A percentile compares a stretch with the other conserved stretches of the same genome.
phyloP scores from a whole-genome alignment of 164 flowering plant genomes.

The Stephania japonica region DNA sequence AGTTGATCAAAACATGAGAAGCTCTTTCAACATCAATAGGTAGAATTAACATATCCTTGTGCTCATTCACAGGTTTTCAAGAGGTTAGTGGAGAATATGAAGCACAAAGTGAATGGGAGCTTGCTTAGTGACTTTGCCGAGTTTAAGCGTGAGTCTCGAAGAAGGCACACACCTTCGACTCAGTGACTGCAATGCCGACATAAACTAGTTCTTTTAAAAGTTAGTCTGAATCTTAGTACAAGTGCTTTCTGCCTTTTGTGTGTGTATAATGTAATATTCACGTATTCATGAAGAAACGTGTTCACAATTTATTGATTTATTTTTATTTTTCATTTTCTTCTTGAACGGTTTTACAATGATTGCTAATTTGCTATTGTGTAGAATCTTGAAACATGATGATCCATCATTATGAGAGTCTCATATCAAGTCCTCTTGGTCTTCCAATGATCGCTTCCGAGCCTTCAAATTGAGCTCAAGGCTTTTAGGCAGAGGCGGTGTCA shows the following conservation, averaged over 20 bases:
- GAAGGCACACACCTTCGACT: conserved; percentile 4
- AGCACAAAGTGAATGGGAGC: conserved; percentile 59
- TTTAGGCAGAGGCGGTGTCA: conserved; percentile 83
- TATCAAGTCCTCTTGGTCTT: conserved; percentile 62
- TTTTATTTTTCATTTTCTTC: not conserved
- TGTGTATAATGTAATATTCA: not conserved
- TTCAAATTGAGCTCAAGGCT: conserved; percentile 73
- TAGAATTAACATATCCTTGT: not conserved
- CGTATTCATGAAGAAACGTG: not conserved
- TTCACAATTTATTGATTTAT: conserved; percentile 10
- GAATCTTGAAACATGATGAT: not conserved
- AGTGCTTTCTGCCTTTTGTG: not conserved
- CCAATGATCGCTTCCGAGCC: conserved; percentile 83
- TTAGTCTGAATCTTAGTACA: too few species aligned
- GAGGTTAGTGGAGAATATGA: conserved; percentile 67
- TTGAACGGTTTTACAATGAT: not conserved
- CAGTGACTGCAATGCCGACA: too few species aligned
- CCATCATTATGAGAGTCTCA: conserved; percentile 11
- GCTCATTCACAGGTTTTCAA: conserved; percentile 39
- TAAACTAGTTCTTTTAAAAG: too few species aligned
- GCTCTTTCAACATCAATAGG: too few species aligned
- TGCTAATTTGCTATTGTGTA: not conserved
- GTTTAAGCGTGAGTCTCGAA: conserved; percentile 44
- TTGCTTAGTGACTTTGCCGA: conserved; percentile 60
- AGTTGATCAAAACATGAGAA: conserved; percentile 12